Conservation (phyloP, 1,284 basidiomycete genomes). For the Pisolithus thermaeus region DNA sequence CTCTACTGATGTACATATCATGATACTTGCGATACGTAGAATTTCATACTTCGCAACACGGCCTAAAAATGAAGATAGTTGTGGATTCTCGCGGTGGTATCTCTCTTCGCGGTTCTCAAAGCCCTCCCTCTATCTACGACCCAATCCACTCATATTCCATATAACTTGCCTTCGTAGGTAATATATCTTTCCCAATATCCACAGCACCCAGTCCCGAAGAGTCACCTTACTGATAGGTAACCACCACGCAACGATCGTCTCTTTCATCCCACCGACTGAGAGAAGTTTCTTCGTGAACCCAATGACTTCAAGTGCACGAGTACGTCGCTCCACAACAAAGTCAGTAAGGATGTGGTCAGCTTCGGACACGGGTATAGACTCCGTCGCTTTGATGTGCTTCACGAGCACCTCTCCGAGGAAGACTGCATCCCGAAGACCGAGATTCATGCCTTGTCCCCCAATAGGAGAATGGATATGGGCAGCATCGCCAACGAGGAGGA, state of each 20-base stretch:
- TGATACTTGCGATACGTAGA: too few relatives aligned
- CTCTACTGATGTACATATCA: too few relatives aligned
- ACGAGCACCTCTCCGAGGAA: conserved; percentile 26
- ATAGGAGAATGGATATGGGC: conserved; percentile 41
- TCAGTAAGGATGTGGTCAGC: conserved; percentile 16
- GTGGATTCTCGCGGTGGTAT: too few relatives aligned
- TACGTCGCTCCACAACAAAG: conserved; percentile 15
- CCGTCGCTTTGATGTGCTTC: conserved; percentile 16
- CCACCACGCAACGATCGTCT: conserved; percentile 14
- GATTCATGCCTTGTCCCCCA: conserved; percentile 42
- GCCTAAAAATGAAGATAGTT: too few relatives aligned
- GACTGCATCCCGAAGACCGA: conserved; percentile 39
- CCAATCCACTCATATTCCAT: conserved; percentile 25
- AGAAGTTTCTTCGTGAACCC: conserved; percentile 20
- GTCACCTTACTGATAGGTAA: conserved; percentile 14
- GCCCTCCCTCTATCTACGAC: conserved; percentile 9
- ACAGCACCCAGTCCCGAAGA: conserved; percentile 15
- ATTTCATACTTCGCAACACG: too few relatives aligned
- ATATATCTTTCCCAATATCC: conserved; percentile 13
- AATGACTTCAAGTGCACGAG: conserved; percentile 20
- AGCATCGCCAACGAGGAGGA: conserved; percentile 38
- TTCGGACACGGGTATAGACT: conserved; percentile 9
- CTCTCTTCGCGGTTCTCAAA: too few relatives aligned
- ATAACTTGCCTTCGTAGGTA: conserved; percentile 12
- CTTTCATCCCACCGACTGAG: conserved; percentile 11